Evolutionary conservation across 2,329 filamentous ascomycete genomes (phyloP).

Genomic region (Fusarium gaditjirri): DNA sequence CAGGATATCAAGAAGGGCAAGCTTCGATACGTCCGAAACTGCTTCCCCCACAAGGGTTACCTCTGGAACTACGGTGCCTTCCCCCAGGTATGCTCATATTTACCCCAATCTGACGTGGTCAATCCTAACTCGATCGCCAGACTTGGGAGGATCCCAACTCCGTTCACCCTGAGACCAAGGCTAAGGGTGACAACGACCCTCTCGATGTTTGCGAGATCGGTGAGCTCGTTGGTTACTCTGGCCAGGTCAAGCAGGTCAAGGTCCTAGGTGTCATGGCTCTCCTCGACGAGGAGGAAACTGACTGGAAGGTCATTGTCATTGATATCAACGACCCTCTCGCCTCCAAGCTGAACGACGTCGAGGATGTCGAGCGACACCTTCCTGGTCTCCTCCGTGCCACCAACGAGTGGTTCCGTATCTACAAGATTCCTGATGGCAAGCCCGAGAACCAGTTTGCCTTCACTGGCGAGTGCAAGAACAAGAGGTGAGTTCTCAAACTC

Average conservation of each 20-base stretch:
- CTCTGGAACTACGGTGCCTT: slow-evolving; percentile 99
- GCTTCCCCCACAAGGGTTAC: slow-evolving; percentile 99
- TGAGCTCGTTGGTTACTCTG: slow-evolving; percentile 94
- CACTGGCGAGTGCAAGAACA: slow-evolving; percentile 99
- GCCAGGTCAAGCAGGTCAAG: slow-evolving; percentile 99
- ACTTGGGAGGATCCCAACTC: slow-evolving; percentile 99
- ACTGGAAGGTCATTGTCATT: slow-evolving; percentile 99
- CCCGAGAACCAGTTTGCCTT: slow-evolving; percentile 99
- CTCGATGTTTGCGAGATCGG: slow-evolving; percentile 99
- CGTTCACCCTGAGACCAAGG: slow-evolving; percentile 98
- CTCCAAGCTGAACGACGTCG: slow-evolving; percentile 95
- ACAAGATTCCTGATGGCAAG: slow-evolving; percentile 99
- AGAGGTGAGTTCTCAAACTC: slow-evolving; percentile 69
- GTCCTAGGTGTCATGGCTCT: slow-evolving; percentile 99
- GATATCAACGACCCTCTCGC: slow-evolving; percentile 98
- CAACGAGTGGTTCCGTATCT: slow-evolving; percentile 99
- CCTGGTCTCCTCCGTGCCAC: slow-evolving; percentile 96
- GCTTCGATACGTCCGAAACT: slow-evolving; percentile 99
- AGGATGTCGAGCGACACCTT: slow-evolving; percentile 98
- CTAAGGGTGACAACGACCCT: slow-evolving; percentile 99
- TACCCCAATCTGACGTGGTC: slow-evolving; percentile 5
- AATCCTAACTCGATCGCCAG: slow-evolving; percentile 57
- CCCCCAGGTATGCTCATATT: slow-evolving; percentile 76
- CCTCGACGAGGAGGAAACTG: slow-evolving; percentile 98
- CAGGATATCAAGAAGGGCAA: slow-evolving; percentile 99